These are phyloP conservation scores for Ogataea salicorniae DNA, from an alignment of 805 yeast genomes.

Conservation along the genomic window DNA sequence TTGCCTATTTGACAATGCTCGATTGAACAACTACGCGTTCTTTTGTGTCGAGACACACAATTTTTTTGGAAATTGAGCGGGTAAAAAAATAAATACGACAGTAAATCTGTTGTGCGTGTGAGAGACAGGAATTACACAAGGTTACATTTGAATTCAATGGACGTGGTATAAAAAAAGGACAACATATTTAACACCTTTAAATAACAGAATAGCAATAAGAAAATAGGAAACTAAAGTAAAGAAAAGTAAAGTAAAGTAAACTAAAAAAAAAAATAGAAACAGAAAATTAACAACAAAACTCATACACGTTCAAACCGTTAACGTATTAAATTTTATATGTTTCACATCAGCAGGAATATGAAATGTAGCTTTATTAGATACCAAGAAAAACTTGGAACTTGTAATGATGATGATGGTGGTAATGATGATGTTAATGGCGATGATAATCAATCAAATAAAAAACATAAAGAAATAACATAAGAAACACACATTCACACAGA, in stretches of 20 bases:
- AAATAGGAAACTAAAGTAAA: background rate
- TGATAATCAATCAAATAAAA: no score
- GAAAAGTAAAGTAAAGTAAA: background rate
- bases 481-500: background rate
- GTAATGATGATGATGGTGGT: no score
- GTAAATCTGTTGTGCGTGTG: no score
- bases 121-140: background rate
- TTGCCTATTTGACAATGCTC: no score
- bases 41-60: no score
- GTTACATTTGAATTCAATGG: background rate
- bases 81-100: no score
- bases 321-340: background rate
- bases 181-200: background rate
- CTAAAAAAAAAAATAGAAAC: background rate
- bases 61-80: no score
- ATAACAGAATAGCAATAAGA: background rate
- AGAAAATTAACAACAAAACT: background rate
- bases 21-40: no score
- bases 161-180: background rate
- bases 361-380: no score
- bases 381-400: no score
- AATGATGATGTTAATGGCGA: no score
- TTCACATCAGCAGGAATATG: no score
- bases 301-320: background rate
- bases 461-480: background rate